These are phyloP conservation scores for Lasiodiplodia gonubiensis DNA, from an alignment of 2,329 filamentous ascomycete species.

Conservation along the genomic window DNA sequence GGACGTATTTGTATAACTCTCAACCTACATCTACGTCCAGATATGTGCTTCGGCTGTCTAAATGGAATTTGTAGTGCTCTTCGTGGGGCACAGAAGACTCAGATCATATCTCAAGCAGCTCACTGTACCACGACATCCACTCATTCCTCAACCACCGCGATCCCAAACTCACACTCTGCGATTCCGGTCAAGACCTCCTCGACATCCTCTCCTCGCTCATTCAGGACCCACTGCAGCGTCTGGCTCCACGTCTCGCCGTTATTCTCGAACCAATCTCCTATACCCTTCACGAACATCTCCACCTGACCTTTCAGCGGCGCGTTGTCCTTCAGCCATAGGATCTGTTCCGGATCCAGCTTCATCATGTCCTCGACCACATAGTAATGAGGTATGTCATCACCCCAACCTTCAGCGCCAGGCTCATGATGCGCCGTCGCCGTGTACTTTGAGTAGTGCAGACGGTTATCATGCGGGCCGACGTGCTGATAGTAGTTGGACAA, in stretches of 20 bases:
- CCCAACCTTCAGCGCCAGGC: conserved; percentile 66
- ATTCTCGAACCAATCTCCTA: conserved; percentile 67
- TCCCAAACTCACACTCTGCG: conserved; percentile 73
- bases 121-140: background rate
- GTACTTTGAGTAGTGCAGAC: conserved; percentile 54
- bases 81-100: too few species aligned
- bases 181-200: conserved; percentile 66
- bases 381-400: conserved; percentile 67
- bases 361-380: conserved; percentile 69
- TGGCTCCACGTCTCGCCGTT: conserved; percentile 68
- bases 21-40: too few species aligned
- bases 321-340: conserved; percentile 63
- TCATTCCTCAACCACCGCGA: conserved; percentile 50
- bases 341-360: conserved; percentile 66
- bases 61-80: too few species aligned
- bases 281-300: conserved; percentile 56
- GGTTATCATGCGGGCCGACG: conserved; percentile 38
- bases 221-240: conserved; percentile 63
- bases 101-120: too few species aligned
- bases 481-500: conserved; percentile 39
- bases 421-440: conserved; percentile 57
- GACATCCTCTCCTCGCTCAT: conserved; percentile 60
- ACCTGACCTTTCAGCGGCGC: conserved; percentile 63
- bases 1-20: too few species aligned
- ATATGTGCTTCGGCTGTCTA: too few species aligned